These are phyloP conservation scores for Penicillium pancosmium DNA, from an alignment of 495 filamentous ascomycete genomes.

Conservation along the genomic window DNA sequence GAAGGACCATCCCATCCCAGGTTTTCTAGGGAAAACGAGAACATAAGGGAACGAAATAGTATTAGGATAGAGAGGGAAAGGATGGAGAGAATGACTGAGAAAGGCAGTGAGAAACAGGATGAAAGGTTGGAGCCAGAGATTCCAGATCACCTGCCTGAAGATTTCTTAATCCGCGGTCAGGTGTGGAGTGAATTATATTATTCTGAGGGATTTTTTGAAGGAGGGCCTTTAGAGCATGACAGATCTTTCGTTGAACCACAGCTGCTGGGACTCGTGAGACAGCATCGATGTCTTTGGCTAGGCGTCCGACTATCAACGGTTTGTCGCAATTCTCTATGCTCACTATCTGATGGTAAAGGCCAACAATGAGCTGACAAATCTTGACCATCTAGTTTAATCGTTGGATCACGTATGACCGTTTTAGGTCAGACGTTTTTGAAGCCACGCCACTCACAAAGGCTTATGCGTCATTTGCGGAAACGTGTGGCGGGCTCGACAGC, in stretches of 20 bases:
- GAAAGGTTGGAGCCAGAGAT: conserved; percentile 46
- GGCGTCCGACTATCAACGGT: conserved; percentile 61
- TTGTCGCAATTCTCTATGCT: conserved; percentile 15
- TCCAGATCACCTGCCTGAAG: conserved; percentile 75
- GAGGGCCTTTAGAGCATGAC: conserved; percentile 73
- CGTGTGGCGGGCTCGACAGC: conserved; percentile 20
- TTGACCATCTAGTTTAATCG: conserved; percentile 36
- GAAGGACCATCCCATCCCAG: conserved; percentile 55
- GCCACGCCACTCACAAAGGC: conserved; percentile 33
- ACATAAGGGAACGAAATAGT: background rate
- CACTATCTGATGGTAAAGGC: background rate
- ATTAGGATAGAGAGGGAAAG: background rate
- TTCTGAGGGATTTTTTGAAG: conserved; percentile 68
- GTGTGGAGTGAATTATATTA: conserved; percentile 72
- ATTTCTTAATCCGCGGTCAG: conserved; percentile 78
- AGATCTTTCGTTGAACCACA: conserved; percentile 69
- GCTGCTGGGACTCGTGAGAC: conserved; percentile 65
- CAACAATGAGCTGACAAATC: background rate
- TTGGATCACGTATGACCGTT: conserved; percentile 42
- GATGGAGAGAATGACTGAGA: background rate
- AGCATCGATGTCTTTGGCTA: conserved; percentile 76
- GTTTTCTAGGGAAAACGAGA: background rate
- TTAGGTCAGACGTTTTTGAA: conserved; percentile 25
- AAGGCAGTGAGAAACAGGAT: background rate
- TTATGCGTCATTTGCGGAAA: conserved; percentile 27